phyloP scores from a whole-genome alignment of 345 rosid genomes.

The Sisymbrium irio region DNA sequence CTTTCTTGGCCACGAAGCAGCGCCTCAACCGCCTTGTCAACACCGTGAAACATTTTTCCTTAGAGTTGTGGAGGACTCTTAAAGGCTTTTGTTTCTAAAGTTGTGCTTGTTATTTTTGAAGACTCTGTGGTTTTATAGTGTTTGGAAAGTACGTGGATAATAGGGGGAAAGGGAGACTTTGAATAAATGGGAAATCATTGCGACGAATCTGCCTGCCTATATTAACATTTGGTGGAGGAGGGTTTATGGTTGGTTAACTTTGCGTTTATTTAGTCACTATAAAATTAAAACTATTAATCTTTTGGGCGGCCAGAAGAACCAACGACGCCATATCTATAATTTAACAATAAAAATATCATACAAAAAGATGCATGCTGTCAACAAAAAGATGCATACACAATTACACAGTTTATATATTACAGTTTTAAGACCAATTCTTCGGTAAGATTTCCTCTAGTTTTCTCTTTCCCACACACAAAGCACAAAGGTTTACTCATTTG shows the following conservation, averaged over 20 bases:
- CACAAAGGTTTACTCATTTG: no score
- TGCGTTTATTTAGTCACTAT: neutral
- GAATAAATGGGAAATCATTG: neutral
- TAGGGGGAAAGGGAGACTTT: neutral
- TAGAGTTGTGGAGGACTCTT: neutral
- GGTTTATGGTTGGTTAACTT: no score
- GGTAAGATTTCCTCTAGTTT: no score
- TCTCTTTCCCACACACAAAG: no score
- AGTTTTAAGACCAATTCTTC: no score
- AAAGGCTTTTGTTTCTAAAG: neutral
- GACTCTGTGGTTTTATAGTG: neutral
- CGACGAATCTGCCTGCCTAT: neutral
- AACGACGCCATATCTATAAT: no score
- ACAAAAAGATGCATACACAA: no score
- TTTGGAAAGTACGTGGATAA: neutral
- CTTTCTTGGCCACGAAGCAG: conserved; percentile 23
- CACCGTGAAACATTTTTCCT: neutral
- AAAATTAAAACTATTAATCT: no score
- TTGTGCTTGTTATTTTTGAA: neutral
- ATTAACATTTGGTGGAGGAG: neutral
- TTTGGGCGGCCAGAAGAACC: no score
- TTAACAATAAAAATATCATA: no score
- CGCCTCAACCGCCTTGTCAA: conserved; percentile 1
- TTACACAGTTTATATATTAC: no score
- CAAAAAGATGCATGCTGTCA: no score